phyloP scores from a whole-genome alignment of 306 rosid species.

The Cucurbita argyrosperma region DNA sequence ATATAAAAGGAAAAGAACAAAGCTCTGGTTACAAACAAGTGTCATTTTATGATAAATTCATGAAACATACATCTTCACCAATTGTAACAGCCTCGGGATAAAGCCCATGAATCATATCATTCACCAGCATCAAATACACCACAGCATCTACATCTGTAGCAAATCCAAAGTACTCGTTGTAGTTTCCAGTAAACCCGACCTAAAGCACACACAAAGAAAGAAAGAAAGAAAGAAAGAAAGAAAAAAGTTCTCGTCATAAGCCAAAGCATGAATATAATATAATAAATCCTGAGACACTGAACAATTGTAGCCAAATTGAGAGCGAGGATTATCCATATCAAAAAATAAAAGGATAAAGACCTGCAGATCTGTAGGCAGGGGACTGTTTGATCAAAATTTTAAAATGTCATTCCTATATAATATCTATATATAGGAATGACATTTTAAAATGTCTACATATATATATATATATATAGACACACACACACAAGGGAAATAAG shows the following conservation, averaged over 20 bases:
- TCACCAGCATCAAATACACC: conserved; percentile 85
- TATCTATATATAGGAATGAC: too few species aligned
- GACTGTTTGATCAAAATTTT: background rate
- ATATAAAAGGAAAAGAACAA: background rate
- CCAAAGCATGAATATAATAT: background rate
- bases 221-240: background rate
- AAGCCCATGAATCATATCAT: conserved; percentile 92
- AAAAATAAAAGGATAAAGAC: background rate
- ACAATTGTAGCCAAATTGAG: background rate
- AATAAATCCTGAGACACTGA: background rate
- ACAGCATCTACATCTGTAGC: conserved; percentile 94
- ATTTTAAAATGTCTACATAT: too few species aligned
- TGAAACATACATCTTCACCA: conserved; percentile 90
- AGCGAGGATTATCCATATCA: background rate
- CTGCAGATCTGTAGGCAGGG: background rate
- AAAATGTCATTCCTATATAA: background rate
- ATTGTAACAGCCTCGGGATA: conserved; percentile 73
- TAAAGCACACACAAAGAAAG: conserved; percentile 11
- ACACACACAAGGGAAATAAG: background rate
- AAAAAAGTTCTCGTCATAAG: background rate
- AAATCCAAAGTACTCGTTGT: conserved; percentile 71
- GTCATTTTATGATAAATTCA: conserved; percentile 12
- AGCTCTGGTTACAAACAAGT: background rate
- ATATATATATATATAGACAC: too few species aligned
- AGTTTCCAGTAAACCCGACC: conserved; percentile 90